Evolutionary conservation across 2,329 filamentous ascomycete genomes (phyloP).

Genomic region (Trichoderma aggressivum): DNA sequence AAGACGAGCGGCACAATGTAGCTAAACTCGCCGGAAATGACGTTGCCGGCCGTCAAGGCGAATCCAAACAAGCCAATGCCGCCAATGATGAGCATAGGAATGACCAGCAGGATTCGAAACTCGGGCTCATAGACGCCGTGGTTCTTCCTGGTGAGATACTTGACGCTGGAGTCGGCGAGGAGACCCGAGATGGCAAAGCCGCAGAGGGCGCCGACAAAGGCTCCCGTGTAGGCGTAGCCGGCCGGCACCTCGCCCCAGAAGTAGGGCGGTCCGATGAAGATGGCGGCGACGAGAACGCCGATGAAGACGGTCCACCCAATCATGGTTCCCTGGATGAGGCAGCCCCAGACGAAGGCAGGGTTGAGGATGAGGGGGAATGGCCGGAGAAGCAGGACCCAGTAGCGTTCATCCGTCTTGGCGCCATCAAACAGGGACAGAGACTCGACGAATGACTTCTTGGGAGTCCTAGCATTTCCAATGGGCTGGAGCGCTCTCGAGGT

Average conservation of each 20-base stretch:
- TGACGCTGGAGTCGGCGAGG: conserved; percentile 70
- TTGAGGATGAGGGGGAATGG: conserved; percentile 82
- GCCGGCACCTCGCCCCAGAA: conserved; percentile 79
- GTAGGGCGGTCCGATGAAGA: conserved; percentile 76
- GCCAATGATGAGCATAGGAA: conserved; percentile 77
- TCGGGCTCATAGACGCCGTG: conserved; percentile 85
- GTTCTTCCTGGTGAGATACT: conserved; percentile 69
- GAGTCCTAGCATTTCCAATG: conserved; percentile 35
- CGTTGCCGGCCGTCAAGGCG: conserved; percentile 66
- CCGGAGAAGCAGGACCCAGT: conserved; percentile 62
- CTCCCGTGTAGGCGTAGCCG: conserved; percentile 82
- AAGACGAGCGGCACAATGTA: conserved; percentile 77
- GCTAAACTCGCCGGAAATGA: conserved; percentile 53
- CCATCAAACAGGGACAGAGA: conserved; percentile 72
- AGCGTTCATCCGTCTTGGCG: conserved; percentile 73
- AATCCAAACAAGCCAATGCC: conserved; percentile 81
- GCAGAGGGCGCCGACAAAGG: conserved; percentile 76
- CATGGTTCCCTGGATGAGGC: conserved; percentile 79
- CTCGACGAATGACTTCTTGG: conserved; percentile 56
- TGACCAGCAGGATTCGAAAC: conserved; percentile 77
- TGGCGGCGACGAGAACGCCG: conserved; percentile 74
- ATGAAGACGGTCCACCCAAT: conserved; percentile 97
- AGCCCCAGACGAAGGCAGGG: conserved; percentile 77
- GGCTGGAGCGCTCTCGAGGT: conserved; percentile 33
- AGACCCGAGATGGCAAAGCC: conserved; percentile 75